Evolutionary conservation across 345 rosid genomes (phyloP).

Genomic region (Boechera stricta): DNA sequence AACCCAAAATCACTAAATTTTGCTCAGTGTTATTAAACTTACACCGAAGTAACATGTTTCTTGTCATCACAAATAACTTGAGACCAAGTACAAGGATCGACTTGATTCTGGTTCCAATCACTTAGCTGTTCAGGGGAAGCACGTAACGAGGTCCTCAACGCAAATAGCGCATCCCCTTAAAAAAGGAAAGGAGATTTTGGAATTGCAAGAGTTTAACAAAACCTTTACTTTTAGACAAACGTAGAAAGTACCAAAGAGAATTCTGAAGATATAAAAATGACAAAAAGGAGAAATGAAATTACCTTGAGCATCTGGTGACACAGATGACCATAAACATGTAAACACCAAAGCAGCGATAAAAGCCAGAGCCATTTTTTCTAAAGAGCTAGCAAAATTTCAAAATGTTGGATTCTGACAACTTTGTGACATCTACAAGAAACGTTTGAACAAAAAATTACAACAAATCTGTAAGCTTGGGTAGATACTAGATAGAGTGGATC

Average conservation of each 20-base stretch:
- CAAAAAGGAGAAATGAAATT: neutral
- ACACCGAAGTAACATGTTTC: constrained; percentile 70
- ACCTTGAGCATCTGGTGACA: constrained; percentile 83
- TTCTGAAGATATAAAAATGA: neutral
- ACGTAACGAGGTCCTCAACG: constrained; percentile 61
- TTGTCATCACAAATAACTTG: constrained; percentile 63
- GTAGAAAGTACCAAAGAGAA: constrained; percentile 1
- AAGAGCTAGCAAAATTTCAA: constrained; percentile 7
- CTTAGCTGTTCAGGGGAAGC: constrained; percentile 57
- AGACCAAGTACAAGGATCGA: constrained; percentile 97
- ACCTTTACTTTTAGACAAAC: neutral
- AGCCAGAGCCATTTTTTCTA: constrained; percentile 55
- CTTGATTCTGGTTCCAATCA: constrained; percentile 87
- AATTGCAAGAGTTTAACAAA: constrained; percentile 20
- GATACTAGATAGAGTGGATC: neutral
- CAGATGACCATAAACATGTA: constrained; percentile 58
- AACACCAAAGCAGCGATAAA: constrained; percentile 49
- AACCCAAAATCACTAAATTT: constrained; percentile 4
- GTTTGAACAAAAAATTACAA: neutral
- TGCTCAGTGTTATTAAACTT: constrained; percentile 37
- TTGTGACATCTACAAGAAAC: constrained; percentile 31
- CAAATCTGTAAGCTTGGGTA: neutral
- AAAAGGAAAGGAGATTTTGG: neutral
- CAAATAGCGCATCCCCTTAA: constrained; percentile 75
- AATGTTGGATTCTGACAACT: constrained; percentile 1